Evolutionary conservation across 371 early-diverging fungal genomes (phyloP), one percentile per base, ranked within the genome.

Genomic region (Cokeromyces recurvatus): DNA sequence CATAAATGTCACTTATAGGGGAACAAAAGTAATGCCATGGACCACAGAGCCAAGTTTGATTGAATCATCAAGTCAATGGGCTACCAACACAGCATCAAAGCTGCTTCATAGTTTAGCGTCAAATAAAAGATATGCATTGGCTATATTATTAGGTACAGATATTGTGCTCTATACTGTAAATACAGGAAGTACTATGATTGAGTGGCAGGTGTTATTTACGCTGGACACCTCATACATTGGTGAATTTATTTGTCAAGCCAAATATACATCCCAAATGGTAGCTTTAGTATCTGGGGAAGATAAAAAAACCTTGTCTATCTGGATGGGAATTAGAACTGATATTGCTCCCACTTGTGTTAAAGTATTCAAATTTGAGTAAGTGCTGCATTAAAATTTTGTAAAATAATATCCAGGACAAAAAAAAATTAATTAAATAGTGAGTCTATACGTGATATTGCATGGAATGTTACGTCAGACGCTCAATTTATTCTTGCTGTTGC

Each of bases 401-500:
- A n/a, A 4, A 29, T 5, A 29, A 29, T 8, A 8, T 8, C 55
- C 39, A 10, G 52, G 19, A 12, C 14, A 35, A 19, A 5, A 31
- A 0, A 16, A 12, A 29, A 12, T 29, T n/a, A 1, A 2, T 20
- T 11, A 14, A n/a, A 23, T 37, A 67, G 65, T 10, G 62, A 69
- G 25, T 48, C 59, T 1, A 66, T 84, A 20, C 56, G 62, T 9
- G 84, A 71, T 41, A 45, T 87, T 23, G 84, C 81, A 32, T 88
- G 89, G 89, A 73, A 76, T 55, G 61, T 86, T 12, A 78, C 89
- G 3, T 79, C 84, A 1, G 87, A 87, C 51, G 89, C 85, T 0
- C 84, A 87, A 38, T 78, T 74, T 35, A 57, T 88, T 20, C 62
- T 91, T 11, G 87, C 86, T 7, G 71, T 88, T 15, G 85, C 81